Percentiles rank a stretch among this genome's conserved stretches.
phyloP scores from a whole-genome alignment of 2,329 filamentous ascomycete genomes.

The Zalaria obscura region DNA sequence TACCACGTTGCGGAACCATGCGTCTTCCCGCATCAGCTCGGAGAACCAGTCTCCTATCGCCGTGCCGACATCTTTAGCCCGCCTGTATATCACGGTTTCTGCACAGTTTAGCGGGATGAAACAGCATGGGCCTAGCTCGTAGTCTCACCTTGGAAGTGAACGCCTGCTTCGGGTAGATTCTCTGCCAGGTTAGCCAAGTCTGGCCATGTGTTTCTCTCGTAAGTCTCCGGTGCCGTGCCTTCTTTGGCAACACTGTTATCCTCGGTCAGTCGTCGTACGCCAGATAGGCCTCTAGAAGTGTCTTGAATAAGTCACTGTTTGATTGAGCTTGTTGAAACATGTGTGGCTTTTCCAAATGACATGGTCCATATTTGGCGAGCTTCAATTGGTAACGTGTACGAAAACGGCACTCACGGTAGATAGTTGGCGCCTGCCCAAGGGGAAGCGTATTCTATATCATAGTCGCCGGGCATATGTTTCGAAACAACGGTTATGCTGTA shows the following conservation, averaged over 20 bases:
- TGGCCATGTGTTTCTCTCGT: constrained; percentile 30
- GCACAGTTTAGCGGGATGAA: not conserved
- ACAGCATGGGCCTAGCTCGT: not conserved
- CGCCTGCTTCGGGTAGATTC: constrained; percentile 60
- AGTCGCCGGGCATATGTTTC: constrained; percentile 89
- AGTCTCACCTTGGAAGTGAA: constrained; percentile 51
- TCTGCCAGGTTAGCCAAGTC: constrained; percentile 30
- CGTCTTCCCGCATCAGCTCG: constrained; percentile 47
- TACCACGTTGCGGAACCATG: constrained; percentile 61
- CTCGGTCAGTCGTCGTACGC: constrained; percentile 4
- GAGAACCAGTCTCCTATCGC: constrained; percentile 47
- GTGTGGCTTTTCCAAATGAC: too few relatives aligned
- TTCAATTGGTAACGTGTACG: not conserved
- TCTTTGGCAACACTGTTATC: constrained; percentile 22
- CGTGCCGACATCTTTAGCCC: constrained; percentile 45
- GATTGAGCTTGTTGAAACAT: too few relatives aligned
- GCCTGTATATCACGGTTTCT: constrained; percentile 42
- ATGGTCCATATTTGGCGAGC: too few relatives aligned
- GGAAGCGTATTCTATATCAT: constrained; percentile 79
- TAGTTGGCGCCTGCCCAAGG: constrained; percentile 81
- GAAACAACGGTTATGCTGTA: constrained; percentile 58
- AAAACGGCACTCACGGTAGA: constrained; percentile 33
- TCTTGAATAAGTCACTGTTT: too few relatives aligned
- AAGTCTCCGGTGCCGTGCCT: constrained; percentile 23
- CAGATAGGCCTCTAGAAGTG: too few relatives aligned